These are phyloP conservation scores for Leccinum subrobustum DNA, from an alignment of 1,284 basidiomycete genomes.

Conservation along the genomic window DNA sequence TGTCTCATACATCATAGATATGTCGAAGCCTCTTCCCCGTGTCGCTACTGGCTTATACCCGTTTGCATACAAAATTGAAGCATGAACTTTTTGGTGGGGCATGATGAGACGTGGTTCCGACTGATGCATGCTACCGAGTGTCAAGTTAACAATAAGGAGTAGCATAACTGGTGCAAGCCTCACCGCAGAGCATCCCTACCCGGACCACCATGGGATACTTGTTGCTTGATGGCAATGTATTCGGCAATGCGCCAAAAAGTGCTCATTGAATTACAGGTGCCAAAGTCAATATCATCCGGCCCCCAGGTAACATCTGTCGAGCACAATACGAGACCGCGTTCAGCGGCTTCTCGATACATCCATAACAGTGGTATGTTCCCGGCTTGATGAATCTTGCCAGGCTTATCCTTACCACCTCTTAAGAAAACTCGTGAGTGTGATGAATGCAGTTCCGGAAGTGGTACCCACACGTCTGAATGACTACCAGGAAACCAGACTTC, in stretches of 20 bases:
- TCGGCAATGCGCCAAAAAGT: constrained; percentile 16
- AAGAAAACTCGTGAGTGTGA: not conserved
- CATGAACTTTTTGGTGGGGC: not conserved
- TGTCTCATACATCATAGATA: not conserved
- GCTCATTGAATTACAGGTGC: constrained; percentile 17
- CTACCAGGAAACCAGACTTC: constrained; percentile 30
- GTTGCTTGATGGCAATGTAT: constrained; percentile 11
- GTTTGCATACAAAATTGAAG: not conserved
- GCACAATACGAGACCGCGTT: constrained; percentile 9
- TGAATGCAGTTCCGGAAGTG: not conserved
- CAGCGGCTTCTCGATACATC: constrained; percentile 21
- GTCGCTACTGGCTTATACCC: not conserved
- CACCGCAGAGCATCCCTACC: not conserved
- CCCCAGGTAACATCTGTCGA: constrained; percentile 15
- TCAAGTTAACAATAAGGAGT: not conserved
- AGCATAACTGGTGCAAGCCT: not conserved
- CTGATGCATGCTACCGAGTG: not conserved
- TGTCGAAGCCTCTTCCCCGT: not conserved
- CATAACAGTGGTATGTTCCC: constrained; percentile 19
- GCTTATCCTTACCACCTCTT: constrained; percentile 12
- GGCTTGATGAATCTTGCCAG: constrained; percentile 4
- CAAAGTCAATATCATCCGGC: constrained; percentile 14
- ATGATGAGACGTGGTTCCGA: not conserved
- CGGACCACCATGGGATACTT: not conserved
- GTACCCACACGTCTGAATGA: constrained; percentile 29